Evolutionary conservation across 345 rosid species (phyloP).

Genomic region (Sapria himalayana): DNA sequence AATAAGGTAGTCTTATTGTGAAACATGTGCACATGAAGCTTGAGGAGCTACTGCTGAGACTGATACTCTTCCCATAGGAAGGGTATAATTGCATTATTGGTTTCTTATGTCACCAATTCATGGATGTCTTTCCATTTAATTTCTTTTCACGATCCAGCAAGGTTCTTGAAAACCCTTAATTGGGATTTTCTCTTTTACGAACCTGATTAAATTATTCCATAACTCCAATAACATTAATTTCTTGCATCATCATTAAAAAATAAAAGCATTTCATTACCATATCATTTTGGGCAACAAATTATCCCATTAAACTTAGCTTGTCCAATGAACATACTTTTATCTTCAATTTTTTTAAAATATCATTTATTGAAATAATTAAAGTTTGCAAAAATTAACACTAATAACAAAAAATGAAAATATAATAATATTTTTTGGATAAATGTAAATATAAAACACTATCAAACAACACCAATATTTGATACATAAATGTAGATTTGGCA

Average conservation of each 20-base stretch:
- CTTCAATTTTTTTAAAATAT: no score
- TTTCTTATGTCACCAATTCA: constrained; percentile 90
- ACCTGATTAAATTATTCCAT: constrained; percentile 54
- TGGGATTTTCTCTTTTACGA: constrained; percentile 89
- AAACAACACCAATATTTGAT: no score
- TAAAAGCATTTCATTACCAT: no score
- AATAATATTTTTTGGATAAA: no score
- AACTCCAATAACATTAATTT: constrained; percentile 50
- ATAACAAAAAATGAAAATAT: no score
- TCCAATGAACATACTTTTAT: no score
- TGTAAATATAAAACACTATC: no score
- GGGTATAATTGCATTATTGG: constrained; percentile 82
- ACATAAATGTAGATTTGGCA: no score
- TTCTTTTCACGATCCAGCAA: constrained; percentile 43
- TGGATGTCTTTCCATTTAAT: constrained; percentile 61
- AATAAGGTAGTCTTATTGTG: constrained; percentile 85
- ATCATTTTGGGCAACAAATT: no score
- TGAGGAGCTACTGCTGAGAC: constrained; percentile 88
- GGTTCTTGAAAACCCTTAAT: constrained; percentile 71
- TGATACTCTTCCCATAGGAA: constrained; percentile 80
- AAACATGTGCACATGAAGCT: constrained; percentile 76
- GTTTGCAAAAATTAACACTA: no score
- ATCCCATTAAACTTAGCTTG: no score
- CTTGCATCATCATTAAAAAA: constrained; percentile 27
- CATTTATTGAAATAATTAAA: no score